Conservation (phyloP, 345 rosid genomes). For the Carallia pectinifolia region DNA sequence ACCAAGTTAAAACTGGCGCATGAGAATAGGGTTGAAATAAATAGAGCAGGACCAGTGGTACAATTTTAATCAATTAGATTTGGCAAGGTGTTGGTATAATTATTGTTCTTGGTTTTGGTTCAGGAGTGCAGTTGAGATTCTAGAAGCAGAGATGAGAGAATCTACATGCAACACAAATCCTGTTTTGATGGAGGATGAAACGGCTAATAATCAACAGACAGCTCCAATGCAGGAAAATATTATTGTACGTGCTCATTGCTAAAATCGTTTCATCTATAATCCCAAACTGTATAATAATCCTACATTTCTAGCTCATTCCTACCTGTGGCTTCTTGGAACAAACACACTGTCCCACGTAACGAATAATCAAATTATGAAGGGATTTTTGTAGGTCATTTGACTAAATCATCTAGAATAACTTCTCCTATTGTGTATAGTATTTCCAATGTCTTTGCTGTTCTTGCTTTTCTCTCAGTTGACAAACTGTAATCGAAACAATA, state of each 20-base stretch:
- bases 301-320: not conserved
- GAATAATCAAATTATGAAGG: not conserved
- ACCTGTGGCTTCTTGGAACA: not conserved
- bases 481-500: too few species aligned
- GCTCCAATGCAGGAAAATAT: constrained; percentile 29
- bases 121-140: constrained; percentile 79
- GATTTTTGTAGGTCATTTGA: too few species aligned
- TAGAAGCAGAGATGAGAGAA: constrained; percentile 65
- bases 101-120: constrained; percentile 12
- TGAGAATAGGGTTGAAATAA: not conserved
- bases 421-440: too few species aligned
- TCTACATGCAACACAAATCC: constrained; percentile 25
- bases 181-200: constrained; percentile 23
- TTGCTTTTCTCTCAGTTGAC: too few species aligned
- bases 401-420: too few species aligned
- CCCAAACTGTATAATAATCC: not conserved
- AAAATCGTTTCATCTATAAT: not conserved
- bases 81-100: not conserved
- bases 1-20: not conserved
- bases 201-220: constrained; percentile 20
- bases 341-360: not conserved
- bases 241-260: constrained; percentile 35
- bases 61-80: not conserved
- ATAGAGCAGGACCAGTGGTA: not conserved
- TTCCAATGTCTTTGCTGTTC: too few species aligned